Base-by-base conservation (phyloP, 106 monocot species). In the Allium sativum region DNA sequence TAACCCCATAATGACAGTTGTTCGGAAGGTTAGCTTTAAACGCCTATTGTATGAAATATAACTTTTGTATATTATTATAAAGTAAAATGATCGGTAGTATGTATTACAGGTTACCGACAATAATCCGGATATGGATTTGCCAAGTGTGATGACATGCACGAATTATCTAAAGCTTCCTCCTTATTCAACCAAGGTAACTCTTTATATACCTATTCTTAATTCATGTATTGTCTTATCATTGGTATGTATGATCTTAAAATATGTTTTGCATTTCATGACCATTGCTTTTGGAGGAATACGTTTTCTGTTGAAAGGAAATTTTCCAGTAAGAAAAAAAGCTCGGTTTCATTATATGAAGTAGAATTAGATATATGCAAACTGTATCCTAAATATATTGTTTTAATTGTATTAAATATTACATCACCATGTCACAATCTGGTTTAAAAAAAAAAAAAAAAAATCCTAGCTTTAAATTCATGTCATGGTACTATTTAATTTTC, bases 91-190 rank as follows among this genome's bases (percentile, higher is more conserved):
- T 16, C 54, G 13, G 44, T 18, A 22, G 41, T 64, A 9, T 51
- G 8, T 62, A 68, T 18, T 43, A 63, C 84, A 93, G 84, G 69
- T 74, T 56, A 74, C 74, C 52, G 44, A 21, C 18, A 55, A 21
- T 45, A 65, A 73, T 13, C 54, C 64, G n/a, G 88, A 93, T 64
- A 50, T 60, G 59, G 78, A 82, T 46, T 64, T 93, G 58, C 92
- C 92, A 7, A 93, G 92, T 56, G 92, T 88, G 54, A 93, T 88
- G 92, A 93, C 92, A 10, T 93, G 92, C 14, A 82, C 73, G 20
- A 93, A 93, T 68, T 93, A 93, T 70, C 77, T 93, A 31, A 93
- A 93, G 67, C 83, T 93, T 19, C 88, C 92, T 22, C 56, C 87
- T 44, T 92, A 92, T 65, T 84, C 92, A 52, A 84, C 87, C 15